Conservation (phyloP, 257 asterid genomes). For the Oldenlandia corymbosa region DNA sequence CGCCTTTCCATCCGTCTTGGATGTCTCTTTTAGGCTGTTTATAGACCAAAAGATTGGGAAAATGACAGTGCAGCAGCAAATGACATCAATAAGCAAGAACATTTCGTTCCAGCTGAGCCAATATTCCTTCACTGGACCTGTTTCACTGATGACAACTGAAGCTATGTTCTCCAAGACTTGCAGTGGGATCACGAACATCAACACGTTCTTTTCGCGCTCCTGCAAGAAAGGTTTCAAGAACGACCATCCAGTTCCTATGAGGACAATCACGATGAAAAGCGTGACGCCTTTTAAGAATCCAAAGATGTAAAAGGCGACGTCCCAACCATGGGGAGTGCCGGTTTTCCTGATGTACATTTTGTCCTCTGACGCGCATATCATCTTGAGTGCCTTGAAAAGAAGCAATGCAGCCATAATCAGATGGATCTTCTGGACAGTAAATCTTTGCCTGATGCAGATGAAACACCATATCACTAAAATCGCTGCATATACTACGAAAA, state of each 20-base stretch:
- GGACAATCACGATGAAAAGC: constrained; percentile 30
- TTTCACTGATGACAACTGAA: constrained; percentile 27
- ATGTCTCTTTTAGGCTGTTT: constrained; percentile 21
- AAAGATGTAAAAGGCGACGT: constrained; percentile 30
- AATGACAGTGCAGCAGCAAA: constrained; percentile 31
- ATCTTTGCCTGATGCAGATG: constrained; percentile 15
- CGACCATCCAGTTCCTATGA: constrained; percentile 42
- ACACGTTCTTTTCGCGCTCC: constrained; percentile 28
- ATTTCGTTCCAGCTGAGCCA: constrained; percentile 33
- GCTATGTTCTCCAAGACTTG: constrained; percentile 33
- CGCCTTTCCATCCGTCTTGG: constrained; percentile 34
- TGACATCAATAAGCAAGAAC: constrained; percentile 31
- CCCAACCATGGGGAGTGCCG: constrained; percentile 43
- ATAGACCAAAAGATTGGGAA: constrained; percentile 40
- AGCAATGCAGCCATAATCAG: constrained; percentile 26
- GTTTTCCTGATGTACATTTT: constrained; percentile 27
- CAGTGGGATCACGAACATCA: constrained; percentile 33
- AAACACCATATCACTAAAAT: constrained; percentile 21
- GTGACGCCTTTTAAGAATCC: constrained; percentile 27
- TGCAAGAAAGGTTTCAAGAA: constrained; percentile 35
- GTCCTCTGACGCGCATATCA: constrained; percentile 34
- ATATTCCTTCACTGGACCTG: constrained; percentile 28
- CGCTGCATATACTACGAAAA: constrained; percentile 11
- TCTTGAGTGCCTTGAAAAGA: constrained; percentile 29
- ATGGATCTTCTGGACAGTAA: constrained; percentile 27